Percentiles rank a stretch among this genome's conserved stretches.
phyloP scores from a whole-genome alignment of 768 basidiomycete genomes.

The Grammothele lineata region DNA sequence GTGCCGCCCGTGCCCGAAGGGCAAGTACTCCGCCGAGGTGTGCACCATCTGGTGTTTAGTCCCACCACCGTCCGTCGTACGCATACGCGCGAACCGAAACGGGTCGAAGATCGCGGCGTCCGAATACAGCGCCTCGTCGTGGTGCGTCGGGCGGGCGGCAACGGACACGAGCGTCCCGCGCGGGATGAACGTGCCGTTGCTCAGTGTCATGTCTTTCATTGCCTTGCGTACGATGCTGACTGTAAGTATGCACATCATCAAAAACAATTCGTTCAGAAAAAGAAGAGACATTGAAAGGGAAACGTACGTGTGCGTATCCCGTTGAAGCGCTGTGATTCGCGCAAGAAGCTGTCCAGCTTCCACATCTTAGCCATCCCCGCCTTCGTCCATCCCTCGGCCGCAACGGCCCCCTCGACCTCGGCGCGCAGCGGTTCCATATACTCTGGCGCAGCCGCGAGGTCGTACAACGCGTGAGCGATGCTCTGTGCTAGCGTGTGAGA shows the following conservation, averaged over 20 bases:
- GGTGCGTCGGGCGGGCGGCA: conserved; percentile 29
- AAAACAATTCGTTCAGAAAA: background rate
- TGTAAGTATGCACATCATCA: conserved; percentile 3
- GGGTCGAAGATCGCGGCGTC: conserved; percentile 37
- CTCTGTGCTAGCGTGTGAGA: conserved; percentile 22
- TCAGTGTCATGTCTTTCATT: conserved; percentile 37
- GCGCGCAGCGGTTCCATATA: conserved; percentile 27
- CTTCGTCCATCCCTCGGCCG: conserved; percentile 30
- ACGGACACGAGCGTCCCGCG: conserved; percentile 32
- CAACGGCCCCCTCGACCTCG: conserved; percentile 27
- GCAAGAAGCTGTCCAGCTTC: conserved; percentile 34
- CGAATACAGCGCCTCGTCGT: conserved; percentile 26
- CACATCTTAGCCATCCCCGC: conserved; percentile 25
- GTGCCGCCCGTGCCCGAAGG: conserved; percentile 15
- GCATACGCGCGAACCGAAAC: conserved; percentile 32
- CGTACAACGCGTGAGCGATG: conserved; percentile 25
- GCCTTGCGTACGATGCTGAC: conserved; percentile 29
- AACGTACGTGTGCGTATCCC: conserved; percentile 17
- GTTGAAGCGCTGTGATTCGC: conserved; percentile 28
- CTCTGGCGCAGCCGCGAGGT: conserved; percentile 26
- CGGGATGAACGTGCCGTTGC: conserved; percentile 39
- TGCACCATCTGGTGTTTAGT: conserved; percentile 9
- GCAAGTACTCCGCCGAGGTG: conserved; percentile 9
- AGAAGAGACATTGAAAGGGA: background rate
- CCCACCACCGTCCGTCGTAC: conserved; percentile 10